Percentiles rank a stretch among this genome's conserved stretches.
Evolutionary conservation across 2,329 filamentous ascomycete species (phyloP).

Genomic region (Phaeosphaeria sp.): DNA sequence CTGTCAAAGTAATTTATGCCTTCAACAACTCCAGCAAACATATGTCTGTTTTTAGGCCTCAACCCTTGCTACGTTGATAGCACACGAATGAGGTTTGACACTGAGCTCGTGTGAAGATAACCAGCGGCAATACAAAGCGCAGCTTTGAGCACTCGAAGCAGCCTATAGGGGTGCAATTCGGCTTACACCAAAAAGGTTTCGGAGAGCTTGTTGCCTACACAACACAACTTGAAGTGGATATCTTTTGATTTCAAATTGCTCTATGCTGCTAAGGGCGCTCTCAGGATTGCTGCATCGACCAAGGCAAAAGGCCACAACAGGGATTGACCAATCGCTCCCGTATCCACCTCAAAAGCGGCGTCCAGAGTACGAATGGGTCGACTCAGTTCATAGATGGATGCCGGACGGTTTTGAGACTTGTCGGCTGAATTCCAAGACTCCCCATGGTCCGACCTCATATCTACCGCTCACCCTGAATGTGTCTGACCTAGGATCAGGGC

Average conservation of each 20-base stretch:
- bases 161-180: too few relatives aligned
- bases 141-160: too few relatives aligned
- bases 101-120: not conserved
- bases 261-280: too few relatives aligned
- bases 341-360: too few relatives aligned
- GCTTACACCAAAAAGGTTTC: too few relatives aligned
- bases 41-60: not conserved
- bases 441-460: not conserved
- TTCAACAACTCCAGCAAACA: not conserved
- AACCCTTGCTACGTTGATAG: not conserved
- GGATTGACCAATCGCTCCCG: too few relatives aligned
- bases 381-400: not conserved
- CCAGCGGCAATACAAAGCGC: too few relatives aligned
- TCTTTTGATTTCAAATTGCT: too few relatives aligned
- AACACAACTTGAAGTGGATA: too few relatives aligned
- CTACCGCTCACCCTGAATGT: slow-evolving; percentile 15
- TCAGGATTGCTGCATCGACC: too few relatives aligned
- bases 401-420: not conserved
- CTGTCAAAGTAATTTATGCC: not conserved
- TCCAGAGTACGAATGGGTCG: not conserved
- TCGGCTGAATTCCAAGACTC: not conserved
- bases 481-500: slow-evolving; percentile 10
- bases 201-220: too few relatives aligned
- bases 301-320: too few relatives aligned
- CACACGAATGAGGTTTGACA: not conserved